Evolutionary conservation across 805 yeast genomes (phyloP), one percentile per base, ranked within the genome.

Genomic region (Candida germanica): DNA sequence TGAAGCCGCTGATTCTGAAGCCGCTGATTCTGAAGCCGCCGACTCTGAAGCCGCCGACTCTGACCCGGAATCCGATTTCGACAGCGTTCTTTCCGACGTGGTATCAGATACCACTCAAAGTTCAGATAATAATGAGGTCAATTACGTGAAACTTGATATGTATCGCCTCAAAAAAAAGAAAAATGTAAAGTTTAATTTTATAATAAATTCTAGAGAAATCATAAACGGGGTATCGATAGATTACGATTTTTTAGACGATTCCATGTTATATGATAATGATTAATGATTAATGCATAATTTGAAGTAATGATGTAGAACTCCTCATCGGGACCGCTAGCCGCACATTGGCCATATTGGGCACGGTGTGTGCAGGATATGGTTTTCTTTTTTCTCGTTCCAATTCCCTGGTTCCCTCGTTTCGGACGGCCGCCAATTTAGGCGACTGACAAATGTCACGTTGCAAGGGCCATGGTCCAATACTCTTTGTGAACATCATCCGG

Each of bases 131-230:
- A 13, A 30, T n/a, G 7, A 14, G 14, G 33, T 29, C 3, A 29
- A 19, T 12, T 17, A 21, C 33, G 12, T 20, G 23, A 20, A 20
- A 6, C 6, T 20, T 6, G 23, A 20, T 20, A 20, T 20, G 23
- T 20, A 7, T 10, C 23, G 9, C 12, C 20, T 31, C 17, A 36
- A 36, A 18, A 29, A 22, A 5, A 19, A 12, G 24, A 53, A 42
- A 28, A 56, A 61, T 39, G 77, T 73, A 6, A 59, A 65, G 26
- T 73, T 73, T 45, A 62, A 60, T 40, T 56, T 53, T 46, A 60
- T 65, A 22, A 61, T 72, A 33, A 67, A 62, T 36, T 61, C 71
- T 6, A 57, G 78, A 38, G 76, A 71, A 46, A 63, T 66, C 26
- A 56, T 70, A 37, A 71, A 66, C 39, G 73, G 69, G 14, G 58